Evolutionary conservation across 2,329 filamentous ascomycete genomes (phyloP).

Genomic region (Alternaria brassicae): DNA sequence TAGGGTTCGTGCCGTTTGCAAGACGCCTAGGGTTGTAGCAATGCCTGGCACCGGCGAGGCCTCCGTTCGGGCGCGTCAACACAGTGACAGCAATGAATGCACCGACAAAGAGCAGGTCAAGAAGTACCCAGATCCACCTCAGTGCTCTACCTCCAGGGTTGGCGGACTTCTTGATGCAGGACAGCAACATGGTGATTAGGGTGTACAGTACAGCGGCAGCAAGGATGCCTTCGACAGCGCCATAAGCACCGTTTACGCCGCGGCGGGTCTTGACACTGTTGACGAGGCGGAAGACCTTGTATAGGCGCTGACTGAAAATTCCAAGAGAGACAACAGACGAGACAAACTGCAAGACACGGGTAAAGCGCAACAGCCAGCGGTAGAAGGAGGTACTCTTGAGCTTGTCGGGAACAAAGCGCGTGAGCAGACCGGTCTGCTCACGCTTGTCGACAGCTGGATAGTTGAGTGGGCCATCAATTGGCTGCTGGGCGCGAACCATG

Average conservation of each 20-base stretch:
- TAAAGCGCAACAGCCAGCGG: slow-evolving; percentile 45
- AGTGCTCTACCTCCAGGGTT: slow-evolving; percentile 42
- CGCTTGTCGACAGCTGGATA: slow-evolving; percentile 23
- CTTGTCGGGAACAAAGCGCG: slow-evolving; percentile 38
- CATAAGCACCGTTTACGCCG: slow-evolving; percentile 43
- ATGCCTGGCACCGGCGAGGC: slow-evolving; percentile 44
- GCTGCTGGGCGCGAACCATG: slow-evolving; percentile 18
- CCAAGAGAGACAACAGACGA: slow-evolving; percentile 54
- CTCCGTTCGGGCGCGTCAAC: slow-evolving; percentile 49
- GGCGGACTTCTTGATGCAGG: slow-evolving; percentile 43
- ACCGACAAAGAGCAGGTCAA: slow-evolving; percentile 49
- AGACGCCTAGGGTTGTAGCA: slow-evolving; percentile 32
- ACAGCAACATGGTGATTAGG: slow-evolving; percentile 47
- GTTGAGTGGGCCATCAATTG: slow-evolving; percentile 23
- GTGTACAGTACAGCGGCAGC: slow-evolving; percentile 56
- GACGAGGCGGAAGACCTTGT: slow-evolving; percentile 52
- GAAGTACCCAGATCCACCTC: slow-evolving; percentile 52
- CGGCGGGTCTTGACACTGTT: slow-evolving; percentile 39
- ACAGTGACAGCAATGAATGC: slow-evolving; percentile 56
- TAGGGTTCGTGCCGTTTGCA: slow-evolving; percentile 8
- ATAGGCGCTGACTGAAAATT: slow-evolving; percentile 53
- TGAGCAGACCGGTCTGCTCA: slow-evolving; percentile 39
- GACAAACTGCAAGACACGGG: slow-evolving; percentile 55
- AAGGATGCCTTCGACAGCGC: slow-evolving; percentile 56
- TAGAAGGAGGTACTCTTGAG: slow-evolving; percentile 33